Base-by-base conservation (phyloP, 164 flowering plant species). In the Akebia trifoliata region DNA sequence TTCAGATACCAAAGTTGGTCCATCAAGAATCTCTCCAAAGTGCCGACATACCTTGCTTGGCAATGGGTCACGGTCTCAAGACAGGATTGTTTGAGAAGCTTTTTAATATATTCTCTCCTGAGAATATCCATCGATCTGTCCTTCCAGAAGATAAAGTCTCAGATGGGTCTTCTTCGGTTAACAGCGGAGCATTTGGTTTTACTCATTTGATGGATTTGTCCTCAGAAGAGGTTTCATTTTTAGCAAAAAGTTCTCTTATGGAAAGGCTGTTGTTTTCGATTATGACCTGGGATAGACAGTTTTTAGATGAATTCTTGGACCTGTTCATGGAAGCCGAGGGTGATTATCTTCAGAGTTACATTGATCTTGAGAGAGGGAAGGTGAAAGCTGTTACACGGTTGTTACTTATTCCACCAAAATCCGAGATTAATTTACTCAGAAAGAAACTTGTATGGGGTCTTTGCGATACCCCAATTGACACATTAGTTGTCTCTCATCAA, bases 341-440 rank as follows among this genome's bases (percentile, higher is more conserved):
- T 48, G 80, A 71, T 72, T 80, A 76, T 69, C 51, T 51, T 63
- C 56, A 45, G n/a, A 61, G 32, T n/a, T n/a, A n/a, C n/a, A n/a
- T n/a, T 29, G 59, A 61, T 72, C 46, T 75, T 50, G 90, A 74
- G 30, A 77, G 57, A 48, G 83, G 71, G 37, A 85, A 80, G 69
- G 78, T 84, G 45, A 79, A 90, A 68, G 88, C 90, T 61, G 87
- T 94, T 40, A 73, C 86, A 55, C 72, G 94, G 65, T 83, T 94
- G 99, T 50, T 90, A 55, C 70, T 94, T 67, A 69, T 78, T 60
- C 97, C 97, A 30, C 72, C 87, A 49, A 81, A 65, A 69, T 71
- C 91, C 26, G 79, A 78, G 40, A 65, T 64, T 39, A 69, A 47
- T 58, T 60, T 71, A 10, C 75, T 87, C 20, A 71, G 76, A 70